A percentile compares a stretch with the other conserved stretches of the same genome.
Evolutionary conservation across 2,329 filamentous ascomycete species (phyloP).

Genomic region (Calonectria henricotiae): DNA sequence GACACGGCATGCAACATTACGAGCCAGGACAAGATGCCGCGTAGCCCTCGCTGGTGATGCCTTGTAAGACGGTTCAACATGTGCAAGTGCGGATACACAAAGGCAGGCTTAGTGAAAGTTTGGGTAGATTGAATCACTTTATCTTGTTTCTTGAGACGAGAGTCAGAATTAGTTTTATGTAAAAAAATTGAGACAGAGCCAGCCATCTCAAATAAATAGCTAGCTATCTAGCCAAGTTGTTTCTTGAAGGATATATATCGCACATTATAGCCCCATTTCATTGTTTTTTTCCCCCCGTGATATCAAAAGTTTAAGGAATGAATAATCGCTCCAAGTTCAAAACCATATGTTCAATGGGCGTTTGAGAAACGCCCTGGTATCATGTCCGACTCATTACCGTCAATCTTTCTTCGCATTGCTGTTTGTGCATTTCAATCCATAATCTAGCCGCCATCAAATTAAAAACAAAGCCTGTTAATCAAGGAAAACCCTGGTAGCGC

Average conservation of each 20-base stretch:
- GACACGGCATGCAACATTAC: constrained; percentile 16
- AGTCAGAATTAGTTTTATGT: constrained; percentile 26
- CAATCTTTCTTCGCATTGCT: constrained; percentile 20
- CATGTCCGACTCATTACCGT: constrained; percentile 16
- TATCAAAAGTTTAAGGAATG: neutral
- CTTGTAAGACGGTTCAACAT: neutral
- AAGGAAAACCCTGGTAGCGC: neutral
- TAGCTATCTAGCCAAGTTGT: neutral
- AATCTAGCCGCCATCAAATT: constrained; percentile 17
- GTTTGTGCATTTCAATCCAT: constrained; percentile 8
- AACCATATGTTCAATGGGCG: neutral
- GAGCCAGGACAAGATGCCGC: constrained; percentile 2
- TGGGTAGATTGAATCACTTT: neutral
- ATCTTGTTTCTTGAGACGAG: neutral
- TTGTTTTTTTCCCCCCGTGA: neutral
- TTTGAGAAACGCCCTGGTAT: constrained; percentile 26
- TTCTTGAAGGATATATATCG: neutral
- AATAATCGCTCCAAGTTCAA: neutral
- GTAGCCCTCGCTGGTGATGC: neutral
- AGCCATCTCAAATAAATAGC: neutral
- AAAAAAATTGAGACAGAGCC: constrained; percentile 15
- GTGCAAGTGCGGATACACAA: constrained; percentile 10
- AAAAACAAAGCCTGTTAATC: neutral
- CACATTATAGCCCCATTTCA: neutral
- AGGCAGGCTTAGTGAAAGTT: neutral